Evolutionary conservation across 1,139 yeast species (phyloP).

Genomic region (Suhomyces choctaworum): DNA sequence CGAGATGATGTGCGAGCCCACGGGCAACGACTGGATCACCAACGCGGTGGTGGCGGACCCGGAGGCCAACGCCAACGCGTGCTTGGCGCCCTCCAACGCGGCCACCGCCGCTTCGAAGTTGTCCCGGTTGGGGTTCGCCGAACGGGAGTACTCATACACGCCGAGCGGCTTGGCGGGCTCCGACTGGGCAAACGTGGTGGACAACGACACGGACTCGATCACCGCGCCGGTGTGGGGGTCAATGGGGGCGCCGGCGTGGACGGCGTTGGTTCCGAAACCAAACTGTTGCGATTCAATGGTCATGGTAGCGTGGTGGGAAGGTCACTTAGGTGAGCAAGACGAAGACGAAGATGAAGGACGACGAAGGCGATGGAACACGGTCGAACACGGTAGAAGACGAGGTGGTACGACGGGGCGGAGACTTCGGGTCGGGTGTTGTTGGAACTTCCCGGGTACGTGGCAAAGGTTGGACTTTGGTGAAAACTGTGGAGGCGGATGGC

Average conservation of each 20-base stretch:
- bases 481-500: not conserved
- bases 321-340: no score
- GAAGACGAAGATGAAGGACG: no score
- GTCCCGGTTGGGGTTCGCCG: constrained; percentile 87
- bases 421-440: constrained; percentile 10
- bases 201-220: constrained; percentile 78
- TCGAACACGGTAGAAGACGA: not conserved
- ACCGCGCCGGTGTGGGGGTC: constrained; percentile 85
- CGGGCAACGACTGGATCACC: constrained; percentile 70
- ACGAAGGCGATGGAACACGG: no score
- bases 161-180: constrained; percentile 80
- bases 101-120: constrained; percentile 82
- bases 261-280: constrained; percentile 77
- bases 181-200: constrained; percentile 83
- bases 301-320: constrained; percentile 11
- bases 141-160: constrained; percentile 80
- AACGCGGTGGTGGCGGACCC: constrained; percentile 88
- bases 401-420: not conserved
- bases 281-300: constrained; percentile 19
- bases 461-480: constrained; percentile 15
- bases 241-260: constrained; percentile 78
- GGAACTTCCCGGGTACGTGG: constrained; percentile 10
- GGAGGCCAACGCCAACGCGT: constrained; percentile 78
- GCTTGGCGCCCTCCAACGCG: constrained; percentile 72
- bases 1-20: constrained; percentile 73